phyloP scores from a whole-genome alignment of 2,329 filamentous ascomycete genomes.

The Fusarium succisae region DNA sequence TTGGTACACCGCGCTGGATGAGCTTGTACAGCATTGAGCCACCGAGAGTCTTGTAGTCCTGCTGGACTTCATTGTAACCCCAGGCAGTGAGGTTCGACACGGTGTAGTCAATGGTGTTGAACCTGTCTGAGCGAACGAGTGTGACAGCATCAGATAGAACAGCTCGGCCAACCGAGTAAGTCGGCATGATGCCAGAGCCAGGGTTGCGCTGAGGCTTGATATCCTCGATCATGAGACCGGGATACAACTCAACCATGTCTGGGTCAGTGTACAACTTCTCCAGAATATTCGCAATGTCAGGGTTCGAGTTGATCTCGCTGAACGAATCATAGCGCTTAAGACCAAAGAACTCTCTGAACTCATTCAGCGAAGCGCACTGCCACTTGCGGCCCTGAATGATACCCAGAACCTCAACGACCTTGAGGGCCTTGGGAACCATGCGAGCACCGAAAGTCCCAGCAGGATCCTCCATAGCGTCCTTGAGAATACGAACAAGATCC shows the following conservation, averaged over 20 bases:
- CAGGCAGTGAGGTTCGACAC: slow-evolving; percentile 54
- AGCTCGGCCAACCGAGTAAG: slow-evolving; percentile 63
- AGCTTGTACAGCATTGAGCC: slow-evolving; percentile 58
- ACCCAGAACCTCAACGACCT: slow-evolving; percentile 69
- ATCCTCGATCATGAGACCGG: slow-evolving; percentile 71
- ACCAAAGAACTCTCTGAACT: slow-evolving; percentile 71
- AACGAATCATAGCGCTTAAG: slow-evolving; percentile 66
- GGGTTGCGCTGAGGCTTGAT: slow-evolving; percentile 60
- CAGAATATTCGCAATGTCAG: slow-evolving; percentile 63
- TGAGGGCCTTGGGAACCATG: slow-evolving; percentile 67
- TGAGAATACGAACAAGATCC: slow-evolving; percentile 65
- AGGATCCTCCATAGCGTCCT: slow-evolving; percentile 67
- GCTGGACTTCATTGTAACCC: slow-evolving; percentile 51
- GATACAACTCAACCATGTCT: slow-evolving; percentile 75
- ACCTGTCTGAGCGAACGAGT: slow-evolving; percentile 67
- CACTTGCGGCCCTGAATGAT: slow-evolving; percentile 70
- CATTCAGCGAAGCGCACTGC: slow-evolving; percentile 70
- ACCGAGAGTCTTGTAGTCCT: slow-evolving; percentile 48
- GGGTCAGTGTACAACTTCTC: slow-evolving; percentile 69
- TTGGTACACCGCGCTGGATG: slow-evolving; percentile 56
- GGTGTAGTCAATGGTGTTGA: slow-evolving; percentile 63
- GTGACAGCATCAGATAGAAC: slow-evolving; percentile 69
- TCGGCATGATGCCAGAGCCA: slow-evolving; percentile 51
- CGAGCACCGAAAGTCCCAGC: slow-evolving; percentile 68
- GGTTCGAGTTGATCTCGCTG: slow-evolving; percentile 66